phyloP scores from a whole-genome alignment of 345 rosid genomes.

The Salix koriyanagi region DNA sequence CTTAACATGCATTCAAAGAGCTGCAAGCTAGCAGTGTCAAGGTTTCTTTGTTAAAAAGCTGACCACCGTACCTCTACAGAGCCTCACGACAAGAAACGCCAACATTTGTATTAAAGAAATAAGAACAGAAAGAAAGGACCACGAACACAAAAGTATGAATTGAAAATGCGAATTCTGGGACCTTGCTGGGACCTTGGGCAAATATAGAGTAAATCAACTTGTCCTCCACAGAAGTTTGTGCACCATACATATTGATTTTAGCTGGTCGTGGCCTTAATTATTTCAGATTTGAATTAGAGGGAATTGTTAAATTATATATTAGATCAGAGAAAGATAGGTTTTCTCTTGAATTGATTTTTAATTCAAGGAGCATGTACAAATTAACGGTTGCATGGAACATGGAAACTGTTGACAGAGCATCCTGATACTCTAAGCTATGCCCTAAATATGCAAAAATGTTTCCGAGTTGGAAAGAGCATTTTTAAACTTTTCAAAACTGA shows the following conservation, averaged over 20 bases:
- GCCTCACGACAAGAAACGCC: not conserved
- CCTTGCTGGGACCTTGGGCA: not conserved
- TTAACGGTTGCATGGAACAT: not conserved
- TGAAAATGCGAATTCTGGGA: slow-evolving; percentile 1
- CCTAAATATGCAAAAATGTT: not conserved
- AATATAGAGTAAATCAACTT: not conserved
- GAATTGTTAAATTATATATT: not conserved
- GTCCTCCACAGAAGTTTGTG: not conserved
- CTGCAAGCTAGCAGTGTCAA: slow-evolving; percentile 1
- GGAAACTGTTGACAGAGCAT: not conserved
- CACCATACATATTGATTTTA: not conserved
- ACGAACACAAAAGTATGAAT: not conserved
- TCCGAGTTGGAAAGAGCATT: too few species aligned
- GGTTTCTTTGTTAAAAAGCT: slow-evolving; percentile 9
- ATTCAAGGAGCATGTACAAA: not conserved
- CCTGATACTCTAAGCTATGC: not conserved
- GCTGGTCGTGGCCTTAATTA: not conserved
- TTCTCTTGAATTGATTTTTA: too few species aligned
- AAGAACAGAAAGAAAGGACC: not conserved
- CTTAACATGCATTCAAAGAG: not conserved
- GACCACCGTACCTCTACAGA: not conserved
- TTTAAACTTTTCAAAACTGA: too few species aligned
- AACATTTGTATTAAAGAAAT: not conserved
- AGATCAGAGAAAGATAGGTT: too few species aligned
- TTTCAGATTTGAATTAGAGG: not conserved